phyloP scores from a whole-genome alignment of 148 eudicot species.

The Fallopia convolvulus region DNA sequence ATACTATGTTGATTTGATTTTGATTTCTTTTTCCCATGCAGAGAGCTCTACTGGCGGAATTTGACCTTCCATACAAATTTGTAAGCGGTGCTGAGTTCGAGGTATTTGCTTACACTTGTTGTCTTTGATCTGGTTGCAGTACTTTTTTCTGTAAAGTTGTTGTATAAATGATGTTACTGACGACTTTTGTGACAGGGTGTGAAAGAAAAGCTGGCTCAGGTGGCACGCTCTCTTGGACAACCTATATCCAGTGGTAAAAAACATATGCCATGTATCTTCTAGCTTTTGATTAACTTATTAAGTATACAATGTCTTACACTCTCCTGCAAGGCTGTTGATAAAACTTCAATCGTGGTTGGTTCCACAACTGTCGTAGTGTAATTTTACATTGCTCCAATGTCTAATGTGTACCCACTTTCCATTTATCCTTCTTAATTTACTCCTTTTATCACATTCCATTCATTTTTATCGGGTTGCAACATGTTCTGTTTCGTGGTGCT shows the following conservation, averaged over 20 bases:
- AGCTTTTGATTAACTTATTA: neutral
- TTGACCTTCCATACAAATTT: slow-evolving; percentile 66
- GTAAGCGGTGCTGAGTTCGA: slow-evolving; percentile 57
- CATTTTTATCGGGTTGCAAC: neutral
- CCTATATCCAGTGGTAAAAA: slow-evolving; percentile 37
- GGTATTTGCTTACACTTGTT: slow-evolving; percentile 32
- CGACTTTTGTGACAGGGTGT: slow-evolving; percentile 39
- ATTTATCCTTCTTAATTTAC: neutral
- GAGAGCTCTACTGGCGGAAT: slow-evolving; percentile 59
- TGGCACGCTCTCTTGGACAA: slow-evolving; percentile 56
- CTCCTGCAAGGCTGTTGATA: neutral
- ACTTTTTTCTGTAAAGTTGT: neutral
- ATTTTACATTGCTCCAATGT: neutral
- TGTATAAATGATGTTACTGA: neutral
- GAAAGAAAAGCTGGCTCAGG: slow-evolving; percentile 67
- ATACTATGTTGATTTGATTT: neutral
- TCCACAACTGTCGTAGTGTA: neutral
- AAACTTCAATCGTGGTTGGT: neutral
- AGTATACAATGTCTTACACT: neutral
- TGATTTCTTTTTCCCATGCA: slow-evolving; percentile 14
- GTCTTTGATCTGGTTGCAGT: neutral
- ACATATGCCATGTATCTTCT: neutral
- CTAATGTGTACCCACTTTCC: neutral
- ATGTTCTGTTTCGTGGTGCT: neutral
- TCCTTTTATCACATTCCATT: neutral